Percentiles rank a stretch among this genome's conserved stretches.
Conservation (phyloP, 2,329 filamentous ascomycete genomes). For the Lizonia empirigonia region DNA sequence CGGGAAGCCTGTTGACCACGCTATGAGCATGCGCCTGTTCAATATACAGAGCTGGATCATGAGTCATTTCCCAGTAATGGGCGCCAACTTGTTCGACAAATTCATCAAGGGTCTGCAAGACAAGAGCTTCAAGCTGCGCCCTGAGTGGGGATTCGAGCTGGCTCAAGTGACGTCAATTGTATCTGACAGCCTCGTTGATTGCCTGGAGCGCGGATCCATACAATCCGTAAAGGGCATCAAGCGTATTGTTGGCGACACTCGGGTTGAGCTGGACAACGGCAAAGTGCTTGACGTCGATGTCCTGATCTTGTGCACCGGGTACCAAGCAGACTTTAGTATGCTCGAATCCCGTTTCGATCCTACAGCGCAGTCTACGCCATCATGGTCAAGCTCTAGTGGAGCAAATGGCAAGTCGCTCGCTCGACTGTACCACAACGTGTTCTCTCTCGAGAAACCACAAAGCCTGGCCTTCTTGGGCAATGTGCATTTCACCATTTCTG, state of each 20-base stretch:
- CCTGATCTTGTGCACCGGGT: constrained; percentile 48
- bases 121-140: constrained; percentile 29
- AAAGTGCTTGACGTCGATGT: constrained; percentile 39
- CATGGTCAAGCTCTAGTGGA: constrained; percentile 25
- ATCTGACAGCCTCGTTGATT: constrained; percentile 24
- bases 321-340: constrained; percentile 36
- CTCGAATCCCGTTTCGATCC: constrained; percentile 30
- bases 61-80: constrained; percentile 21
- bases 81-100: constrained; percentile 24
- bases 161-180: constrained; percentile 28
- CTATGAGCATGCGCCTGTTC: constrained; percentile 22
- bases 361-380: constrained; percentile 20
- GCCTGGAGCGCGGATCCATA: constrained; percentile 24
- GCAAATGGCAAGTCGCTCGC: constrained; percentile 41
- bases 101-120: constrained; percentile 27
- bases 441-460: constrained; percentile 52
- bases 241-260: constrained; percentile 8
- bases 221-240: constrained; percentile 25
- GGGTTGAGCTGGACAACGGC: constrained; percentile 41
- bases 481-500: constrained; percentile 48
- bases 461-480: constrained; percentile 52
- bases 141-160: constrained; percentile 32
- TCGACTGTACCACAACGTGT: constrained; percentile 53
- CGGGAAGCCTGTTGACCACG: constrained; percentile 24
- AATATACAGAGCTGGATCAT: constrained; percentile 18